Conservation (phyloP, 148 eudicot species). For the Chenopodium berlandieri region DNA sequence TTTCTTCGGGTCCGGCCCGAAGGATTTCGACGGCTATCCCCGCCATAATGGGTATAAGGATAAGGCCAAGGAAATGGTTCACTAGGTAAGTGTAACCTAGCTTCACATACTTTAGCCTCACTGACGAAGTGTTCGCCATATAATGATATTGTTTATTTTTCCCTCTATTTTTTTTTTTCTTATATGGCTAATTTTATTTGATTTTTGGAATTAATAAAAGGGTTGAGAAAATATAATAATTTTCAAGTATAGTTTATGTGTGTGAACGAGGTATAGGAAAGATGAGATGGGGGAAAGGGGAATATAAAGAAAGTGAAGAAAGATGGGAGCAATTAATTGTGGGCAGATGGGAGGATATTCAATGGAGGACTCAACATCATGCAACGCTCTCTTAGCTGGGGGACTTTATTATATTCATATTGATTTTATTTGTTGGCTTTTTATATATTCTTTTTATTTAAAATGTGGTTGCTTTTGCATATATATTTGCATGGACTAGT, state of each 20-base stretch:
- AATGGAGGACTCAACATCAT: conserved; percentile 47
- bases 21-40: conserved; percentile 37
- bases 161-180: background rate
- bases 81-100: conserved; percentile 69
- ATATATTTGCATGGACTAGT: conserved; percentile 6
- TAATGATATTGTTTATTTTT: background rate
- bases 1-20: conserved; percentile 42
- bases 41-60: conserved; percentile 47
- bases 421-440: background rate
- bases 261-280: background rate
- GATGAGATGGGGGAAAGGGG: conserved; percentile 11
- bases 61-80: conserved; percentile 52
- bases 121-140: conserved; percentile 28
- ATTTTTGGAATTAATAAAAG: background rate
- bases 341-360: conserved; percentile 55
- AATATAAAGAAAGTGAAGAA: conserved; percentile 24
- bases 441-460: background rate
- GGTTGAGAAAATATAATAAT: background rate
- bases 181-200: no score
- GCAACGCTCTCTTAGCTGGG: conserved; percentile 65
- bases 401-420: conserved; percentile 22
- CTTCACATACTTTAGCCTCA: conserved; percentile 61
- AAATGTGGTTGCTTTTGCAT: background rate
- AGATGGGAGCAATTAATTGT: conserved; percentile 41
- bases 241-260: background rate